Percentiles rank a stretch among this genome's conserved stretches.
Conservation (phyloP, 768 basidiomycete species). For the Auriscalpium microsporum region DNA sequence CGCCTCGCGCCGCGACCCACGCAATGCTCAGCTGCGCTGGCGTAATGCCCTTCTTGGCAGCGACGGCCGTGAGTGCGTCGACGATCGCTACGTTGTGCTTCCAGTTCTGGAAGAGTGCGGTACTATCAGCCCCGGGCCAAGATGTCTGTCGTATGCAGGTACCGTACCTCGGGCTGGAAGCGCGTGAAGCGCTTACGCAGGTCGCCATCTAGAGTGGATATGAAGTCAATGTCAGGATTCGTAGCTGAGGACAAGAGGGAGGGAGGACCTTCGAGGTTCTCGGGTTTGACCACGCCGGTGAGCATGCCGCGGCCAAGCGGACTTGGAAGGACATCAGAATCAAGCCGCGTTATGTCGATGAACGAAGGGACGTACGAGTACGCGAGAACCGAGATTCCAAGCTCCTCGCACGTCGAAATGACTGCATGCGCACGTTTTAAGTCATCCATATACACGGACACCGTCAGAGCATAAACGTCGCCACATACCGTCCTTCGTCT, state of each 20-base stretch:
- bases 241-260: slow-evolving; percentile 15
- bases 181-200: slow-evolving; percentile 26
- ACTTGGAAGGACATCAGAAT: background rate
- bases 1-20: slow-evolving; percentile 29
- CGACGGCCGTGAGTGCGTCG: slow-evolving; percentile 31
- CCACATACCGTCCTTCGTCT: slow-evolving; percentile 35
- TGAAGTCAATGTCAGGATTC: background rate
- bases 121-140: background rate
- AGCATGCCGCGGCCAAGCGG: slow-evolving; percentile 50
- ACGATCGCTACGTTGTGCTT: slow-evolving; percentile 36
- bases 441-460: background rate
- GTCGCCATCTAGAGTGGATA: slow-evolving; percentile 26
- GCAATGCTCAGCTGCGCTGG: slow-evolving; percentile 32
- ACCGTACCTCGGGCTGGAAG: slow-evolving; percentile 29
- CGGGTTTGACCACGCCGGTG: slow-evolving; percentile 29
- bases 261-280: slow-evolving; percentile 24
- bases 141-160: slow-evolving; percentile 6
- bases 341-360: too few species aligned
- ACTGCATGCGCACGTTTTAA: slow-evolving; percentile 23
- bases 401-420: slow-evolving; percentile 43
- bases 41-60: slow-evolving; percentile 33
- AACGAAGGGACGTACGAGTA: slow-evolving; percentile 31
- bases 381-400: slow-evolving; percentile 47
- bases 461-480: background rate
- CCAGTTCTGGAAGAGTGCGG: slow-evolving; percentile 24